These are phyloP conservation scores for Epichloe sylvatica DNA, from an alignment of 2,329 filamentous ascomycete species.

Conservation along the genomic window DNA sequence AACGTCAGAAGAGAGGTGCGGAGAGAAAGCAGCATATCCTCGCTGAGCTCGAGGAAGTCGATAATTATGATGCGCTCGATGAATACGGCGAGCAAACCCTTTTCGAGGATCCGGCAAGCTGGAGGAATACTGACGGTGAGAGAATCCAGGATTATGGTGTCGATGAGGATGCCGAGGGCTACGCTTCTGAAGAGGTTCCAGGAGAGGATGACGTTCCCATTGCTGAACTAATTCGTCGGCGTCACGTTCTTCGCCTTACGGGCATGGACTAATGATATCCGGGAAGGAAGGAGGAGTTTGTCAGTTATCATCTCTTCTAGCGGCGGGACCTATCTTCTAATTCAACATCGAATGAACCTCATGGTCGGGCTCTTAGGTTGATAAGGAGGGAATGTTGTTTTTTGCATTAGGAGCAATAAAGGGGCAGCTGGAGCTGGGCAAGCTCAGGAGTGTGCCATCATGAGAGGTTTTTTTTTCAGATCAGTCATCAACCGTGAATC, in stretches of 20 bases:
- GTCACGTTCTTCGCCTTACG: conserved; percentile 22
- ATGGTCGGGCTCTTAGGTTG: neutral
- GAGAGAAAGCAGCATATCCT: conserved; percentile 27
- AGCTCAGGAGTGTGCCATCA: neutral
- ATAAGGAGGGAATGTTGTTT: neutral
- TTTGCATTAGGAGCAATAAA: neutral
- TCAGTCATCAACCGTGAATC: neutral
- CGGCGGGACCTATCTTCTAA: neutral
- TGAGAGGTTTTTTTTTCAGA: neutral
- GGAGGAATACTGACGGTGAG: conserved; percentile 66
- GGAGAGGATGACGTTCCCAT: conserved; percentile 57
- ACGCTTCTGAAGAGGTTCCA: conserved; percentile 12
- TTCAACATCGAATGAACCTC: neutral
- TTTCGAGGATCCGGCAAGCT: conserved; percentile 44
- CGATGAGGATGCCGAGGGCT: conserved; percentile 53
- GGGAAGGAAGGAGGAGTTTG: conserved; percentile 13
- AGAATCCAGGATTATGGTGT: conserved; percentile 64
- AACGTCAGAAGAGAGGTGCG: conserved; percentile 35
- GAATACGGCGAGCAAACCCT: conserved; percentile 40
- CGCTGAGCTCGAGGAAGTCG: conserved; percentile 37
- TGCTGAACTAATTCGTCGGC: conserved; percentile 48
- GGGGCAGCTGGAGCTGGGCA: neutral
- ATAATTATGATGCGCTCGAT: conserved; percentile 36
- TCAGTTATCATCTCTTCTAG: neutral
- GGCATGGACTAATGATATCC: neutral